Percentiles rank a stretch among this genome's conserved stretches.
phyloP scores from a whole-genome alignment of 2,329 filamentous ascomycete genomes.

The Pseudogymnoascus sp. region DNA sequence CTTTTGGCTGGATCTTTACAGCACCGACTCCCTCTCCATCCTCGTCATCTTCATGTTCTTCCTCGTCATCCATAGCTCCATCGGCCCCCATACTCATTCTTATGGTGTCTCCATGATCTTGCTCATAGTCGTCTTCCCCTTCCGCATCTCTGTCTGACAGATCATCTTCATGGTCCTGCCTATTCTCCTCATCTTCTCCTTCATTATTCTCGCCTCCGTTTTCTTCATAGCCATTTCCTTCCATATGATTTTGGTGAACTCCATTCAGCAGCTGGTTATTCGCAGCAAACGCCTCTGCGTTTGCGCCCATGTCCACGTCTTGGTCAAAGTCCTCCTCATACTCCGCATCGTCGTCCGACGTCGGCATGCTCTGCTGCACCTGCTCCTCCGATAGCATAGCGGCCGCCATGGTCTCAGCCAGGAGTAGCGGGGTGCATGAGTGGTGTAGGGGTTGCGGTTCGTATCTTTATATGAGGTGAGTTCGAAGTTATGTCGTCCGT shows the following conservation, averaged over 20 bases:
- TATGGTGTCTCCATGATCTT: conserved; percentile 18
- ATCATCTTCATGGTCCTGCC: conserved; percentile 31
- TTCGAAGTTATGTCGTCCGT: background rate
- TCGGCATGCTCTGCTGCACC: conserved; percentile 27
- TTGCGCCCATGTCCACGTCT: conserved; percentile 22
- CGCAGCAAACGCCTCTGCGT: conserved; percentile 27
- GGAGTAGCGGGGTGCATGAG: conserved; percentile 6
- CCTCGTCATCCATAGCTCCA: conserved; percentile 36
- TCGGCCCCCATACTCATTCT: conserved; percentile 33
- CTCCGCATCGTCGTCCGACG: conserved; percentile 30
- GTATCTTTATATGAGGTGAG: background rate
- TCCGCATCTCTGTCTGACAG: conserved; percentile 30
- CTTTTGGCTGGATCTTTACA: conserved; percentile 29
- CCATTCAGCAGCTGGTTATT: conserved; percentile 30
- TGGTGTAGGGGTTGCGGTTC: background rate
- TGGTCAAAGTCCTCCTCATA: conserved; percentile 30
- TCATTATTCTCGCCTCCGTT: conserved; percentile 16
- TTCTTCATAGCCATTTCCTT: conserved; percentile 17
- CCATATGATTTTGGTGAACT: conserved; percentile 22
- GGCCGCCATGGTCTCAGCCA: conserved; percentile 23
- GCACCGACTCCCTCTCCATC: conserved; percentile 30
- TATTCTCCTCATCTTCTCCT: conserved; percentile 29
- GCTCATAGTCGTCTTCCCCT: conserved; percentile 30
- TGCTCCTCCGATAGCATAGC: conserved; percentile 27
- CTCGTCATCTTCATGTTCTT: conserved; percentile 34